Percentiles rank a stretch among this genome's conserved stretches.
These are phyloP conservation scores for Monilinia fructigena DNA, from an alignment of 2,329 filamentous ascomycete genomes.

Conservation along the genomic window DNA sequence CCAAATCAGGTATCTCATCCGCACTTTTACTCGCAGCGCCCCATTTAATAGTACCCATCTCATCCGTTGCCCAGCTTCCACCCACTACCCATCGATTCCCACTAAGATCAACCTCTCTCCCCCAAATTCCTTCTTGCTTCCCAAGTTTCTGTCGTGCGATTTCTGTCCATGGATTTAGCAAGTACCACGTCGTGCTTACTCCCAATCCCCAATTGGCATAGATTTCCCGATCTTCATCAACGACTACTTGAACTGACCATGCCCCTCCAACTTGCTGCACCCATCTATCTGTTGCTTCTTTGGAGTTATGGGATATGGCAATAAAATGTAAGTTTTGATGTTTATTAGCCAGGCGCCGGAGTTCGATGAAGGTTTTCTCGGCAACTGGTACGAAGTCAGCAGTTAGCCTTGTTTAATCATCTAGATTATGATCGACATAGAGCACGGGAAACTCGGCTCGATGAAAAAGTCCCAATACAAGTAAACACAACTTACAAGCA, in stretches of 20 bases:
- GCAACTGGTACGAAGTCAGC: constrained; percentile 50
- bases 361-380: constrained; percentile 61
- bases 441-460: neutral
- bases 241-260: constrained; percentile 55
- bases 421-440: neutral
- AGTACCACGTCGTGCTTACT: constrained; percentile 59
- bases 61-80: constrained; percentile 51
- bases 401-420: constrained; percentile 1
- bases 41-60: constrained; percentile 50
- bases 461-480: neutral
- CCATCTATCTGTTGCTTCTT: constrained; percentile 54
- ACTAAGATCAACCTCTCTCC: constrained; percentile 61
- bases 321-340: constrained; percentile 56
- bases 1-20: constrained; percentile 55
- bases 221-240: constrained; percentile 59
- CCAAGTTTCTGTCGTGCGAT: constrained; percentile 57
- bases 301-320: constrained; percentile 60
- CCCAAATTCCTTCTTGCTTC: constrained; percentile 60
- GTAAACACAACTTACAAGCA: constrained; percentile 56
- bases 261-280: constrained; percentile 35
- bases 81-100: constrained; percentile 68
- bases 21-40: constrained; percentile 49
- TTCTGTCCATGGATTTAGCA: constrained; percentile 58
- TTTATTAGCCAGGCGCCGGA: constrained; percentile 54
- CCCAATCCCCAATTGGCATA: constrained; percentile 69